Evolutionary conservation across 2,329 filamentous ascomycete genomes (phyloP), one percentile per base, ranked within the genome.

Genomic region (Trichophyton simii): DNA sequence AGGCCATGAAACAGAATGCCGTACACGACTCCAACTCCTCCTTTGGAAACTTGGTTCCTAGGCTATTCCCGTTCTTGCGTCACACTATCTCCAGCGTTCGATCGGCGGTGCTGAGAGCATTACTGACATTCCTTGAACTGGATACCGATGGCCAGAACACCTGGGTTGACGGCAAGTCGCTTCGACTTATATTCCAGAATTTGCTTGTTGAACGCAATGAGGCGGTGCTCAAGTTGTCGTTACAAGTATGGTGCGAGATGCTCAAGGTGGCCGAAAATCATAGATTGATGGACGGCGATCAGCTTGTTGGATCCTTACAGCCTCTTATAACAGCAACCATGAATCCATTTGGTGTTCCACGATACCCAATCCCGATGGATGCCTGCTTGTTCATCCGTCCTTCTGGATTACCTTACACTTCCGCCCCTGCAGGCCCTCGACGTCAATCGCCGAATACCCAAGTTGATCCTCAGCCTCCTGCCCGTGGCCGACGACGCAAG

Each of bases 21-120:
- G 84, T 85, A 6, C 81, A 87, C 68, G 88, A 96, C 69, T 83
- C 89, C 11, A 87, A 91, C 67, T 87, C 92, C 61, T 96, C 92
- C 0, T 99, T 99, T 72, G 89, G 89, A 3, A 84, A 94, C 64
- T 81, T 99, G 36, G 92, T 99, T 3, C 94, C 95, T 25, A 85
- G 94, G 54, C 83, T 99, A 2, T 99, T 96, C 70, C 92, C 92
- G 2, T 99, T 99, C 80, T 78, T 99, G 52, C 87, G 94, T 62
- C 94, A 99, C 73, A 99, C 95, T 5, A 97, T 99, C 68, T 96
- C 91, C 1, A 96, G 89, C 61, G 94, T 99, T 57, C 88, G 94
- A 60, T 87, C 92, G 46, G 92, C 94, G 8, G 94, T 99, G 3
- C 80, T 99, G 55, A 90, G 95, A 69, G 94, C 94, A 41, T 79